Evolutionary conservation across 116 monocot genomes (phyloP), one percentile per base, ranked within the genome.

Genomic region (Phalaenopsis hybrid): DNA sequence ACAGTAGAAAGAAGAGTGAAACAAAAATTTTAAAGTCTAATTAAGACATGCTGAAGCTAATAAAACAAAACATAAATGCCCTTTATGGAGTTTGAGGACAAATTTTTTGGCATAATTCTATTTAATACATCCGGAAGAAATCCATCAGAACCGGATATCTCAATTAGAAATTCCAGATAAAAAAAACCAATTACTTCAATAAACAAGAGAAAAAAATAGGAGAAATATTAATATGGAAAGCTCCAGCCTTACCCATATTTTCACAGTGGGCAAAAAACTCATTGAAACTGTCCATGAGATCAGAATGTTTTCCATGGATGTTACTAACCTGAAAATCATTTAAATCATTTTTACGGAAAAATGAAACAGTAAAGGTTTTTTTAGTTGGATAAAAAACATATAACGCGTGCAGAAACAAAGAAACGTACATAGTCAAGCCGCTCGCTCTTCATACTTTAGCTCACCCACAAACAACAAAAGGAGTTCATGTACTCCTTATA

Each of bases 261-360:
- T 93, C 98, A 82, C 90, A 90, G 48, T 89, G 88, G n/a, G 82
- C 79, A 69, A 98, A 86, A 82, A 98, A 90, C 70, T 93, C 92
- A 81, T 86, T 92, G 51, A 98, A 92, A 4, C 90, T 92, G n/a
- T 93, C 92, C 92, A 92, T 88, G 57, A 98, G 89, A 83, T 98
- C 93, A 75, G 89, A 91, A 84, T 90, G 84, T 51, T 94, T 90
- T 80, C 74, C 86, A 81, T 95, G 90, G 17, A 95, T 85, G 80
- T 93, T 93, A 74, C 85, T 72, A 76, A 98, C 90, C 98, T 98
- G 79, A 74, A 55, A 84, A 28, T 37, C 41, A 73, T 17, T 16
- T 11, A 11, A 43, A 73, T 17, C 6, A 75, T 8, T 44, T 17
- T 75, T 20, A 33, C 45, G 0, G 8, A 45, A 46, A 75, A 75